Percentiles rank a stretch among this genome's conserved stretches.
Conservation (phyloP, 768 basidiomycete genomes). For the Tricholoma saponaceum region DNA sequence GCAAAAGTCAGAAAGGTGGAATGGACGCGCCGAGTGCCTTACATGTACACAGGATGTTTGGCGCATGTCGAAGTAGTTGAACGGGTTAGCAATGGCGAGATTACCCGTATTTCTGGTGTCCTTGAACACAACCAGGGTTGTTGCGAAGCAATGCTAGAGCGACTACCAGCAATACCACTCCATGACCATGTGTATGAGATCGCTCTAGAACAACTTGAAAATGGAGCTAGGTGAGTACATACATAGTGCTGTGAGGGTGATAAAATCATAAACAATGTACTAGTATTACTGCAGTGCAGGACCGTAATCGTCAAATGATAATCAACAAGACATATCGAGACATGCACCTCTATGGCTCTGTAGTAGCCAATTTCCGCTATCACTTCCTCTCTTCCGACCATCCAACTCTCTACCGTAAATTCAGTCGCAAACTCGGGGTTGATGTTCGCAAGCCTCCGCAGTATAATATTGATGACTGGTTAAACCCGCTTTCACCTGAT, state of each 20-base stretch:
- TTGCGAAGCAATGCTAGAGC: not conserved
- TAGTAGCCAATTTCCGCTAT: not conserved
- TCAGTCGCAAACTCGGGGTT: not conserved
- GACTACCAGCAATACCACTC: not conserved
- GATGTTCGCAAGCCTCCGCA: not conserved
- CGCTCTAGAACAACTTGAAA: not conserved
- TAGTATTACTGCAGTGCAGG: not conserved
- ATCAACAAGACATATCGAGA: not conserved
- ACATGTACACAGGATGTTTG: too few relatives aligned
- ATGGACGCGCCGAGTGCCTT: not conserved
- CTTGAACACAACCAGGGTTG: not conserved
- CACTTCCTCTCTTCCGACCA: not conserved
- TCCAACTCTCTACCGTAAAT: not conserved
- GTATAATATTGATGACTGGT: not conserved
- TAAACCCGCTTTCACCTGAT: not conserved
- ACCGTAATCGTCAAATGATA: not conserved
- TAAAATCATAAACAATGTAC: not conserved
- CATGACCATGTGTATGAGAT: not conserved
- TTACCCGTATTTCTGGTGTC: not conserved
- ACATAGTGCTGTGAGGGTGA: not conserved
- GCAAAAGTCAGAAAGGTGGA: not conserved
- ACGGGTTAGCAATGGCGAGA: too few relatives aligned
- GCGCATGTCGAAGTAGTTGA: too few relatives aligned
- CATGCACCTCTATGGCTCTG: not conserved
- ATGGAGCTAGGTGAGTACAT: not conserved